Evolutionary conservation across 345 rosid genomes (phyloP).

Genomic region (Turnera subulata): DNA sequence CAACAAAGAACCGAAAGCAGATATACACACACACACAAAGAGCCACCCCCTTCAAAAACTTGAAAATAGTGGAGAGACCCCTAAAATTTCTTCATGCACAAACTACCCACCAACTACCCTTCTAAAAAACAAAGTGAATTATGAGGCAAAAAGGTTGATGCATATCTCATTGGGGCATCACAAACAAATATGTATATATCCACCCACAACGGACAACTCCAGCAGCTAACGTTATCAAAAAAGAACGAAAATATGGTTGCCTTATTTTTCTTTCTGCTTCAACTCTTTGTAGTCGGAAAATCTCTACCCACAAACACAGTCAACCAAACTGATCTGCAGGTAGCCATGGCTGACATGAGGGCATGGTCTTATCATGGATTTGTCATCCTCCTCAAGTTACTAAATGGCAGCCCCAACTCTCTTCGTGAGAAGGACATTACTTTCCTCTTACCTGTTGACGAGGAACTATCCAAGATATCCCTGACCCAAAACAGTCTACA

Average conservation of each 20-base stretch:
- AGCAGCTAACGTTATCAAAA: too few relatives aligned
- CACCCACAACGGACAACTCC: too few relatives aligned
- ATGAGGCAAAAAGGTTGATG: too few relatives aligned
- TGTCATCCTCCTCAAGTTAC: conserved; percentile 39
- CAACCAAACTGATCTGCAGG: conserved; percentile 28
- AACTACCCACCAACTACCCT: conserved; percentile 12
- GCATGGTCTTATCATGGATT: conserved; percentile 35
- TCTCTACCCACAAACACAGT: conserved; percentile 14
- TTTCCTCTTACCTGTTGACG: conserved; percentile 34
- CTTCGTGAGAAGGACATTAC: conserved; percentile 21
- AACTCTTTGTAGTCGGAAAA: conserved; percentile 10
- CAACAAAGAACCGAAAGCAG: too few relatives aligned
- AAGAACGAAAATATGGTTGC: conserved; percentile 19
- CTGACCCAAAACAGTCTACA: conserved; percentile 13
- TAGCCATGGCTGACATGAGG: conserved; percentile 38
- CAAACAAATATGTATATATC: too few relatives aligned
- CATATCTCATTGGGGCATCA: too few relatives aligned
- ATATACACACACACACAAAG: too few relatives aligned
- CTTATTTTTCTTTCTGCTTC: conserved; percentile 28
- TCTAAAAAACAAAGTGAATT: neutral
- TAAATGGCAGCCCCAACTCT: conserved; percentile 5
- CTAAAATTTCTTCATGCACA: conserved; percentile 7
- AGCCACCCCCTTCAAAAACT: too few relatives aligned
- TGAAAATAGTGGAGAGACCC: too few relatives aligned
- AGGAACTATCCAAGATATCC: conserved; percentile 20